Evolutionary conservation across 179 eudicot genomes (phyloP), one percentile per base, ranked within the genome.

Genomic region (Silene vulgaris): DNA sequence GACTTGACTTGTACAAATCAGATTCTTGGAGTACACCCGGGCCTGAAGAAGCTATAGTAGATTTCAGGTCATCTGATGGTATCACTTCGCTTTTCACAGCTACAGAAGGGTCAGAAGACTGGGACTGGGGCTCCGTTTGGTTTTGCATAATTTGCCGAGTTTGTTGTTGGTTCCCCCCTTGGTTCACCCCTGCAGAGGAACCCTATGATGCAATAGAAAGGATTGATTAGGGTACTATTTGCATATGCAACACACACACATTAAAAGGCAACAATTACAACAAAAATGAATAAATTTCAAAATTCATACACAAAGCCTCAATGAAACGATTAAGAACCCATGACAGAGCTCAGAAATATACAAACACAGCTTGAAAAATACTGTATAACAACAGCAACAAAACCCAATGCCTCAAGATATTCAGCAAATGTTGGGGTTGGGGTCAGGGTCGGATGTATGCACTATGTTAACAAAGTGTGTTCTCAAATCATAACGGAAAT

Each of bases 131-230:
- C 48, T 89, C 90, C 43, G 76, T 74, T 61, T 88, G 87, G 74
- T 71, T 75, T 83, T 83, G 88, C 63, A 59, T 86, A 74, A 40
- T 71, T 80, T 84, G 80, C 63, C 80, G 89, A 75, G 78, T 80
- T 80, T 78, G 83, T 69, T 82, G 87, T 70, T 82, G 86, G 81
- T 78, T 89, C 54, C 65, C 59, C 59, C 88, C 92, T 77, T 82
- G 86, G 81, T 78, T 89, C 54, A 69, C 62, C 59, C 88, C 92
- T 77, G 87, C 77, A 71, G 90, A 83, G 60, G 90, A 81, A 59
- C 74, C 83, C 97, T 90, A 82, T 73, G 11, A 71, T 71, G 83
- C 73, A 78, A 65, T 23, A 80, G 70, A 65, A 76, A 73, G 12
- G 69, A 65, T 75, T 66, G 79, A 81, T 3, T 67, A 35, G 6